Conservation (phyloP, 495 filamentous ascomycete species). For the Diplogelasinospora grovesii region DNA sequence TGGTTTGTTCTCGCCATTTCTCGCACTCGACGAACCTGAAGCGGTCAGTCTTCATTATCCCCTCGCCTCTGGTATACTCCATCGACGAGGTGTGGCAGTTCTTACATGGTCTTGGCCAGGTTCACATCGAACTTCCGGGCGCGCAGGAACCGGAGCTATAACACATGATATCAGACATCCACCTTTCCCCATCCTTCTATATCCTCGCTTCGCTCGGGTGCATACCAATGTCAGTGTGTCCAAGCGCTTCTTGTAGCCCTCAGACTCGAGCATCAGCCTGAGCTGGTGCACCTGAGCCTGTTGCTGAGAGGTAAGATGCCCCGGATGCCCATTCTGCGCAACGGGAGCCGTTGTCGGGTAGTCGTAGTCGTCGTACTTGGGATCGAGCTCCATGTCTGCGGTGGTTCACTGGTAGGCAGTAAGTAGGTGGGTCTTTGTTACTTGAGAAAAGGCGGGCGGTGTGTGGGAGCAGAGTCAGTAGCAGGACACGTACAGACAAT, state of each 20-base stretch:
- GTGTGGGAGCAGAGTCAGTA: no score
- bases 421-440: no score
- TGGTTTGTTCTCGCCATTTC: constrained; percentile 75
- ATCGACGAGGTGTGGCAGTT: background rate
- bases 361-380: constrained; percentile 95
- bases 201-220: background rate
- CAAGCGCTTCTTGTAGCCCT: constrained; percentile 75
- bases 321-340: constrained; percentile 70
- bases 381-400: constrained; percentile 54
- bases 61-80: background rate
- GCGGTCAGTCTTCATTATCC: constrained; percentile 18
- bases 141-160: constrained; percentile 78
- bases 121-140: constrained; percentile 92
- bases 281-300: constrained; percentile 86
- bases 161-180: background rate
- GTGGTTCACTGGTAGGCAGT: no score
- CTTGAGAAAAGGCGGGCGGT: no score
- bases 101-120: constrained; percentile 78
- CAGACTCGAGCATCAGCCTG: constrained; percentile 72
- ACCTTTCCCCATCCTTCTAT: no score
- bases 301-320: constrained; percentile 79
- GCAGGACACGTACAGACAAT: no score
- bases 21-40: constrained; percentile 84
- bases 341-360: constrained; percentile 74
- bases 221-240: constrained; percentile 84